Evolutionary conservation across 441 rosid species (phyloP).

Genomic region (Lepidium campestre): DNA sequence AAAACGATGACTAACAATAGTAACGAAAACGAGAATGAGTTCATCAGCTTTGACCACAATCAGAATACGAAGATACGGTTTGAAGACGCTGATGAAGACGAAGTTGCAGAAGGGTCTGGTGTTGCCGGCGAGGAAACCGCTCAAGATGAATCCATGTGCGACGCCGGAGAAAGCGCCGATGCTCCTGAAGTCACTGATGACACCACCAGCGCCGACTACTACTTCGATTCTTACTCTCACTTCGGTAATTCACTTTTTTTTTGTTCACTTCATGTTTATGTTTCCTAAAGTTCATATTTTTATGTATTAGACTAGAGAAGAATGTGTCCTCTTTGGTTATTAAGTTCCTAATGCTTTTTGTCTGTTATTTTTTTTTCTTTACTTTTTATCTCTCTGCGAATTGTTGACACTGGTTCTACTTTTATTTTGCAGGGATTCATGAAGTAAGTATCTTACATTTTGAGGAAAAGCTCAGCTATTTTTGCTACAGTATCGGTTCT

Average conservation of each 20-base stretch:
- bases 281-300: not conserved
- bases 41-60: conserved; percentile 18
- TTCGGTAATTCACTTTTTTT: conserved; percentile 57
- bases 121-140: conserved; percentile 27
- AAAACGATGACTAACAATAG: conserved; percentile 45
- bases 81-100: conserved; percentile 45
- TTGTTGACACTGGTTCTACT: conserved; percentile 2
- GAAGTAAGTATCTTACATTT: conserved; percentile 69
- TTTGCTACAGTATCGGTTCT: not conserved
- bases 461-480: not conserved
- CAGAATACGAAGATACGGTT: conserved; percentile 45
- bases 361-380: not conserved
- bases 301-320: not conserved
- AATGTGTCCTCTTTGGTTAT: not conserved
- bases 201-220: conserved; percentile 91
- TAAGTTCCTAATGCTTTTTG: not conserved
- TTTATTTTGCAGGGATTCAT: conserved; percentile 74
- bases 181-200: conserved; percentile 41
- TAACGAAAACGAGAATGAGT: conserved; percentile 25
- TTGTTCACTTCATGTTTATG: conserved; percentile 57
- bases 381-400: not conserved
- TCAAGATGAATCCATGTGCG: conserved; percentile 67
- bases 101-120: conserved; percentile 39
- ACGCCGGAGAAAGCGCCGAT: conserved; percentile 36
- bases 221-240: conserved; percentile 96